phyloP scores from a whole-genome alignment of 2,329 filamentous ascomycete species.

The Graphiopsis chlorocephala region DNA sequence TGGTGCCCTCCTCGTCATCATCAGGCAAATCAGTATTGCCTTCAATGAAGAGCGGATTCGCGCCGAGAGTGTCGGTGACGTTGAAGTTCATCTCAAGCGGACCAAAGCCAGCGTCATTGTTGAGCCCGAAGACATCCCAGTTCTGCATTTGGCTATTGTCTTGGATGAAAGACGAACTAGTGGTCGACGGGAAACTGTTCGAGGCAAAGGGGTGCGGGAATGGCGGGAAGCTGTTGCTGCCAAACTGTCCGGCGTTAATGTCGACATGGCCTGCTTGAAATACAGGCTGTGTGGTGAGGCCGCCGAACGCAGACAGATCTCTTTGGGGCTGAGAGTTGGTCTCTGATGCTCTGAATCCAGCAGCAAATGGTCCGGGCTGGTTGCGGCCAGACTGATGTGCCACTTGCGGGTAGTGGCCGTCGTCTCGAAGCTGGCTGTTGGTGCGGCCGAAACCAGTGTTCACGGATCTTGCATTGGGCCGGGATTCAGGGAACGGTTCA shows the following conservation, averaged over 20 bases:
- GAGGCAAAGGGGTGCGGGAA: not conserved
- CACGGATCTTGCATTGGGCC: not conserved
- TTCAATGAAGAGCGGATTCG: slow-evolving; percentile 16
- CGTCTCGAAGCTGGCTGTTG: not conserved
- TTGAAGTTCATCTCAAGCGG: slow-evolving; percentile 4
- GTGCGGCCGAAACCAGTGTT: not conserved
- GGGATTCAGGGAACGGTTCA: not conserved
- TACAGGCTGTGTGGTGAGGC: slow-evolving; percentile 10
- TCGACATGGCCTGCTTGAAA: not conserved
- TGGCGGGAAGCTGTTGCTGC: not conserved
- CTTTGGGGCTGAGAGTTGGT: not conserved
- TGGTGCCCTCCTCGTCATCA: slow-evolving; percentile 14
- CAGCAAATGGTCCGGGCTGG: not conserved
- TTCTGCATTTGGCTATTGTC: slow-evolving; percentile 14
- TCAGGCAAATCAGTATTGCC: not conserved
- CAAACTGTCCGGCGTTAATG: not conserved
- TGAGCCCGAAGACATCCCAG: slow-evolving; percentile 7
- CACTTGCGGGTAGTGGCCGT: slow-evolving; percentile 4
- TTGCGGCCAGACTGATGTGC: not conserved
- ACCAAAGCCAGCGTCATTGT: slow-evolving; percentile 7
- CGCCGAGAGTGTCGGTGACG: not conserved
- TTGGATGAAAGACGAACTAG: not conserved
- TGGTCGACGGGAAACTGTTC: not conserved
- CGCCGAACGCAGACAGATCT: slow-evolving; percentile 13
- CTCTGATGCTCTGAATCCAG: slow-evolving; percentile 4